A percentile compares a stretch with the other conserved stretches of the same genome.
These are phyloP conservation scores for Sporothrix mexicana DNA, from an alignment of 2,329 filamentous ascomycete genomes.

Conservation along the genomic window DNA sequence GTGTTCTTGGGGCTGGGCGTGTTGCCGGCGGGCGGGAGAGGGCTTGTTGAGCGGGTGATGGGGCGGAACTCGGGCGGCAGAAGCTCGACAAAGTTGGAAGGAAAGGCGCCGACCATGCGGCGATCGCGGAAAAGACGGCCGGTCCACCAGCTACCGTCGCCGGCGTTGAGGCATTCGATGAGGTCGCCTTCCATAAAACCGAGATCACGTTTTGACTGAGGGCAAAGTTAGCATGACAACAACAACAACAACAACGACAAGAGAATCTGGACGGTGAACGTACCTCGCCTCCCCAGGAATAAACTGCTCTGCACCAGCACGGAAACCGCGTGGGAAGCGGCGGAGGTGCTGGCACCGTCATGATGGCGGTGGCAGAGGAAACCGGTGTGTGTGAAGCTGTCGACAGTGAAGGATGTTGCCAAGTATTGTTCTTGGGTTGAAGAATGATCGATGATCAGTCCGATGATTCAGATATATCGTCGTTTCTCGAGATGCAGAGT, in stretches of 20 bases:
- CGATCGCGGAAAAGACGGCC: constrained; percentile 87
- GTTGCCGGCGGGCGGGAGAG: constrained; percentile 59
- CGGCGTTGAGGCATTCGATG: constrained; percentile 97
- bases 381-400: neutral
- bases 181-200: constrained; percentile 97
- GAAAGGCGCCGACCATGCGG: constrained; percentile 89
- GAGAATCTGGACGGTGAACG: constrained; percentile 14
- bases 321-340: constrained; percentile 35
- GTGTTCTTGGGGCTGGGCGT: constrained; percentile 61
- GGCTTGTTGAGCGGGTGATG: constrained; percentile 65
- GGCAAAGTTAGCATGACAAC: neutral
- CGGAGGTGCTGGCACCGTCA: constrained; percentile 41
- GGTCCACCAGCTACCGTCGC: constrained; percentile 98
- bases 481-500: neutral
- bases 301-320: constrained; percentile 47
- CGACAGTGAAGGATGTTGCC: neutral
- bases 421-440: neutral
- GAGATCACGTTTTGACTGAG: constrained; percentile 83
- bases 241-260: neutral
- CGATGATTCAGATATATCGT: neutral
- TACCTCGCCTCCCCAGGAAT: constrained; percentile 91
- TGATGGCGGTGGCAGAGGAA: constrained; percentile 13
- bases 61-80: constrained; percentile 86
- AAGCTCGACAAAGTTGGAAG: constrained; percentile 95
- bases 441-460: constrained; percentile 15